A percentile compares a stretch with the other conserved stretches of the same genome.
Evolutionary conservation across 2,329 filamentous ascomycete genomes (phyloP).

Genomic region (Fusarium falciforme): DNA sequence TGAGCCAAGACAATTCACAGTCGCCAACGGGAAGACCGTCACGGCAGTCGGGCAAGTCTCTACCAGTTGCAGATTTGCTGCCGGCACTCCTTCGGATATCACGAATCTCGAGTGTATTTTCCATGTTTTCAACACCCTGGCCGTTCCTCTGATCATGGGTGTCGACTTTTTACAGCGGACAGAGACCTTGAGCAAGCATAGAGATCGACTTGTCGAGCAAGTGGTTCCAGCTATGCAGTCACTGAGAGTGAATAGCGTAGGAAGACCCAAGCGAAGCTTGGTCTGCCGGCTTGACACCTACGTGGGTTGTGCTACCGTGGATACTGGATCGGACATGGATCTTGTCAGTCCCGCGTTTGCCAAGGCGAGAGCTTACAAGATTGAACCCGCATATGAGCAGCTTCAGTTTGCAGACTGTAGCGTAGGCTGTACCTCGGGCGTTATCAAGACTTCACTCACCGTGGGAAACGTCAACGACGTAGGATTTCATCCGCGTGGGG

Average conservation of each 20-base stretch:
- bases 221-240: neutral
- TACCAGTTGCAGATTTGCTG: neutral
- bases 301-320: neutral
- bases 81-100: neutral
- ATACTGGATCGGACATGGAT: constrained; percentile 13
- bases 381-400: neutral
- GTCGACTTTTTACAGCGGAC: constrained; percentile 1
- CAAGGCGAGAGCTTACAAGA: neutral
- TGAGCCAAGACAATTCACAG: neutral
- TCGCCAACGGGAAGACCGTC: constrained; percentile 1
- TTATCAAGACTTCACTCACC: neutral
- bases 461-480: neutral
- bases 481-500: neutral
- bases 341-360: neutral
- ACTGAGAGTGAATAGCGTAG: constrained; percentile 2
- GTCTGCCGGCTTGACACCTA: neutral
- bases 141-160: constrained; percentile 8
- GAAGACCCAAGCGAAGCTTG: neutral
- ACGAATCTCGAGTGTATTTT: neutral
- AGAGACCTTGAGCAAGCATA: constrained; percentile 5
- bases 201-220: neutral
- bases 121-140: constrained; percentile 2
- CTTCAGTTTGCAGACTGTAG: constrained; percentile 10
- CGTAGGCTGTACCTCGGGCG: neutral
- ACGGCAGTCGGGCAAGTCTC: neutral